Evolutionary conservation across 164 flowering plant genomes (phyloP).

Genomic region (Vitis cinerea): DNA sequence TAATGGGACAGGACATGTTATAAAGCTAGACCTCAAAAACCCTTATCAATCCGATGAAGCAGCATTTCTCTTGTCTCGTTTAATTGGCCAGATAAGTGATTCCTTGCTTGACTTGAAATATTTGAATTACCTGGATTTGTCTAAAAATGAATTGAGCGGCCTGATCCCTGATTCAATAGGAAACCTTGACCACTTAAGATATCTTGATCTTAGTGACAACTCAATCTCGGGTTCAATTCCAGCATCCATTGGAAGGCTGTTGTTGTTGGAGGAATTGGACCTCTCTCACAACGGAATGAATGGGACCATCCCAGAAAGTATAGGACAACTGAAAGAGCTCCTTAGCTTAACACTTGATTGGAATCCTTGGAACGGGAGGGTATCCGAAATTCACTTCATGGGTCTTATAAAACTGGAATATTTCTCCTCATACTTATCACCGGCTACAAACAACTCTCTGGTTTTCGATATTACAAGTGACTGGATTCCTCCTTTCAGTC

Average conservation of each 20-base stretch:
- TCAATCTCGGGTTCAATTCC: conserved; percentile 14
- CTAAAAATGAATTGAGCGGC: conserved; percentile 8
- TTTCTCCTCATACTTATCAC: neutral
- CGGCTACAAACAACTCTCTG: conserved; percentile 3
- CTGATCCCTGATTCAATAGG: conserved; percentile 18
- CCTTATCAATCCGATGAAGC: too few relatives aligned
- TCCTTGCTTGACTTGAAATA: too few relatives aligned
- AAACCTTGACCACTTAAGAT: conserved; percentile 1
- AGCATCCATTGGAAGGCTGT: conserved; percentile 14
- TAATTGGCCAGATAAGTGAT: too few relatives aligned
- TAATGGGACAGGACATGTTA: conserved; percentile 1
- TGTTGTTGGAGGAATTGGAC: conserved; percentile 4
- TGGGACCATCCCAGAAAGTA: conserved; percentile 23
- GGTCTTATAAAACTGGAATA: conserved; percentile 7
- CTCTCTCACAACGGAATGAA: conserved; percentile 10
- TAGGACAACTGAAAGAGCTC: conserved; percentile 19
- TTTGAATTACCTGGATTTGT: too few relatives aligned
- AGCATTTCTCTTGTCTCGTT: too few relatives aligned
- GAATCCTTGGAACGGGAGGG: conserved; percentile 15
- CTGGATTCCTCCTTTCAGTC: conserved; percentile 33
- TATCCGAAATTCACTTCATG: conserved; percentile 10
- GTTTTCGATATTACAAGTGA: conserved; percentile 6
- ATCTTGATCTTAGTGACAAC: neutral
- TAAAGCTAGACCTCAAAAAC: neutral
- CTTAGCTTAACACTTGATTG: neutral